Base-by-base conservation (phyloP, 495 filamentous ascomycete species). In the Hypomontagnella submonticulosa region DNA sequence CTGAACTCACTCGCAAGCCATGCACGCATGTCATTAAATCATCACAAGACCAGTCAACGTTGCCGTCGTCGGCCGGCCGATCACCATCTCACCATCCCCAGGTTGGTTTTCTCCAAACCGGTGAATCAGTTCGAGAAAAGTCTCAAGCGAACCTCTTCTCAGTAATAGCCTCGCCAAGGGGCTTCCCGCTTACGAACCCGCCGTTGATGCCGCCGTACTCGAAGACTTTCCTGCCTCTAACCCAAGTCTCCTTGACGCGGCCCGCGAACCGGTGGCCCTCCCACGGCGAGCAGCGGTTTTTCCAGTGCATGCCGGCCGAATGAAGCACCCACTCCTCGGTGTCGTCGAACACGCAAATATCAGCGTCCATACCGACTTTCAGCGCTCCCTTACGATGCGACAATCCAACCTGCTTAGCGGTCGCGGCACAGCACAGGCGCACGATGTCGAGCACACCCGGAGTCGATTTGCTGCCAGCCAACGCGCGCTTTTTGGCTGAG, bases 281-380 rank as follows among this genome's bases (percentile, higher is more conserved):
- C 80, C 97, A 99, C 2, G 95, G 95, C 19, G 87, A 91, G 79
- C 92, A 91, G 76, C 96, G 96, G 75, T 99, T 98, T 68, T 93
- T 87, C 85, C 96, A 99, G 38, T 95, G 84, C 94, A 99, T 97
- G 30, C 84, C 81, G 40, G 72, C 73, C 7, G 76, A 70, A 4
- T 75, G 77, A 54, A 97, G 86, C 37, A 86, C 84, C 84, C 93
- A 99, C 68, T 84, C 84, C 27, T 86, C 89, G 43, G 86, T 79
- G 46, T 93, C 91, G 70, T 98, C 95, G 77, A 99, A 99, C 18
- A 98, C 89, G 59, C 89, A 92, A 13, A 99, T 81, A 76, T 99
- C 95, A 2, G 89, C 95, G 75, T 99, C 95, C 78, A 92, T 90
- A 15, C 95, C 95, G 3, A 89, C 89, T 37, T 82, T 85, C 43